Percentiles rank a stretch among this genome's conserved stretches.
These are phyloP conservation scores for Cruciata laevipes DNA, from an alignment of 257 asterid species.

Conservation along the genomic window DNA sequence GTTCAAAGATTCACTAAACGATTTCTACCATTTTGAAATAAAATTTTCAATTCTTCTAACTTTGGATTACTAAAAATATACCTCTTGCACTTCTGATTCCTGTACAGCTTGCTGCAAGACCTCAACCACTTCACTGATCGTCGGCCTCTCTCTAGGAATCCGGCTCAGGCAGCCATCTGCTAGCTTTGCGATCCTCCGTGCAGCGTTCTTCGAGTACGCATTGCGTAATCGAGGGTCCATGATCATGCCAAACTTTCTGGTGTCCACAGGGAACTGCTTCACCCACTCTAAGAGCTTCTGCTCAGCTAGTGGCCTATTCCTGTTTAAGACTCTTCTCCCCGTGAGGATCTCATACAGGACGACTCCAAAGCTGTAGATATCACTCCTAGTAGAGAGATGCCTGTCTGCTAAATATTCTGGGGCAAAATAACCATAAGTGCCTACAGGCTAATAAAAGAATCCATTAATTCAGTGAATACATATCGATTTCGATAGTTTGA, in stretches of 20 bases:
- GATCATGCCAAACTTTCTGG: conserved; percentile 58
- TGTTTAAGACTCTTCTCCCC: conserved; percentile 71
- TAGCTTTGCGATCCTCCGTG: conserved; percentile 60
- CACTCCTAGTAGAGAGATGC: conserved; percentile 70
- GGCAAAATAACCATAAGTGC: conserved; percentile 88
- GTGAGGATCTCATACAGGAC: conserved; percentile 75
- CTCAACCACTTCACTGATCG: conserved; percentile 61
- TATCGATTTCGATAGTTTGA: background rate
- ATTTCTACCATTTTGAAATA: too few relatives aligned
- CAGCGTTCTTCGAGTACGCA: conserved; percentile 52
- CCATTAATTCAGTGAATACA: background rate
- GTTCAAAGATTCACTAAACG: too few relatives aligned
- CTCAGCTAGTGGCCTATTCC: conserved; percentile 48
- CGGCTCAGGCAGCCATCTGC: conserved; percentile 72
- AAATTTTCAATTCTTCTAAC: too few relatives aligned
- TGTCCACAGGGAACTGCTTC: conserved; percentile 57
- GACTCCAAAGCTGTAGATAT: conserved; percentile 87
- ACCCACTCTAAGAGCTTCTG: conserved; percentile 85
- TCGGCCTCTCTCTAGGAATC: conserved; percentile 66
- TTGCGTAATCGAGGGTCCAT: conserved; percentile 63
- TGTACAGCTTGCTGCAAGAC: conserved; percentile 56
- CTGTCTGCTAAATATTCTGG: conserved; percentile 79
- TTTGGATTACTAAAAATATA: too few relatives aligned
- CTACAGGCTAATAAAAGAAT: conserved; percentile 55
- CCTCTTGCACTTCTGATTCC: conserved; percentile 60